A percentile compares a stretch with the other conserved stretches of the same genome.
Evolutionary conservation across 129 eudicot genomes (phyloP).

Genomic region (Ambrosia artemisiifolia): DNA sequence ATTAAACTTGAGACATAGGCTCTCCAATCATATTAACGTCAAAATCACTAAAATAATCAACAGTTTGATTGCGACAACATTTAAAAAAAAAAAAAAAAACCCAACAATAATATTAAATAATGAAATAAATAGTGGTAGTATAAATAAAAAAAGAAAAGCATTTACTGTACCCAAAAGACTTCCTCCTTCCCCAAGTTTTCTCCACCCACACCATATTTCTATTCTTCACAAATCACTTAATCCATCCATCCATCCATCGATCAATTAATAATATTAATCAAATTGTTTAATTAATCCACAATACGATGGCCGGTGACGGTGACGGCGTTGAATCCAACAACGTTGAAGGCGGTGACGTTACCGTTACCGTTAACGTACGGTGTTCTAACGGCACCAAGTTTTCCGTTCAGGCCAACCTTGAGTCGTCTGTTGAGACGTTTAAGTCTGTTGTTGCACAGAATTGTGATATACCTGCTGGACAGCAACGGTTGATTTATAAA

Average conservation of each 20-base stretch:
- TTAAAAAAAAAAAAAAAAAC: not conserved
- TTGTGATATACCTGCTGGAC: slow-evolving; percentile 57
- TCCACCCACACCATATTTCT: not conserved
- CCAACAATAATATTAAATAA: not conserved
- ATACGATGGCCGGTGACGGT: slow-evolving; percentile 35
- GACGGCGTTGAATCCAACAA: slow-evolving; percentile 26
- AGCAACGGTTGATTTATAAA: slow-evolving; percentile 71
- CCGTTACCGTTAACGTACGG: slow-evolving; percentile 54
- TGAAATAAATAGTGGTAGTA: not conserved
- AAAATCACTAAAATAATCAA: not conserved
- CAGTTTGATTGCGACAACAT: not conserved
- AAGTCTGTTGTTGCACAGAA: slow-evolving; percentile 48
- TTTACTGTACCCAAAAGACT: slow-evolving; percentile 18
- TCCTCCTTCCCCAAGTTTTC: slow-evolving; percentile 41
- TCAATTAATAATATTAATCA: slow-evolving; percentile 3
- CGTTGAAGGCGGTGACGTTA: slow-evolving; percentile 16
- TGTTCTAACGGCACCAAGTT: slow-evolving; percentile 64
- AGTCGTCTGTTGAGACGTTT: slow-evolving; percentile 51
- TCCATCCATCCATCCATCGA: slow-evolving; percentile 13
- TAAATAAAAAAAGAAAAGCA: not conserved
- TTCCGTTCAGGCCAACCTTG: slow-evolving; percentile 46
- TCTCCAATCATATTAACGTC: not conserved
- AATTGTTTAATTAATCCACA: slow-evolving; percentile 6
- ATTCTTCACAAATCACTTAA: slow-evolving; percentile 18
- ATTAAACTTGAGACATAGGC: too few species aligned